Evolutionary conservation across 176 grass and related monocot species (phyloP), one percentile per base, ranked within the genome.

Genomic region (Oryza rufipogon): DNA sequence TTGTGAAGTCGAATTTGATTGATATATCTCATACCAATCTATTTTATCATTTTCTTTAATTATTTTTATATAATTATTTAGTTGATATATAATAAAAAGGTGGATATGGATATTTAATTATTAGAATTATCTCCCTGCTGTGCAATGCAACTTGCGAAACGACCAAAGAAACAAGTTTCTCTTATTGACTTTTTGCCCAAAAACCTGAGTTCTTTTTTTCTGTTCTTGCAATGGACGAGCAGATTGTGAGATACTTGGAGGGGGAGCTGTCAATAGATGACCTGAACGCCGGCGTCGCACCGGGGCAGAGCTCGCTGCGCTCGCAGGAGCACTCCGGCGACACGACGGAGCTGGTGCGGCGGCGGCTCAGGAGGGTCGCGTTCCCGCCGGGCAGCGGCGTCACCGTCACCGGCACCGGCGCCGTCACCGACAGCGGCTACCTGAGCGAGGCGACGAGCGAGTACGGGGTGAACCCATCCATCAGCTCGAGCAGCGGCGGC

Each of bases 211-310:
- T 39, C 30, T 6, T 17, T 13, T 49, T 13, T 49, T 19, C 7
- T 28, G 19, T 5, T 0, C 0, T 19, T 69, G 14, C 34, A 5
- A 20, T 74, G 22, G 64, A 20, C 58, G 15, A 54, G 1, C 85
- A 98, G 96, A 89, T 98, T 46, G 91, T 91, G 42, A 85, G 86
- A 44, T 95, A 81, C 68, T 74, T 98, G 60, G 91, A 98, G 89
- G 93, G 96, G 68, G 93, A 98, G 68, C 83, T 98, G 70, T 90
- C 93, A 9, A 15, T 84, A 3, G 93, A 94, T 33, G 87, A 84
- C 72, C 78, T 98, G 66, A 90, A 95, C 80, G 91, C 49, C 11
- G 96, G 93, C 28, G 74, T 92, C 2, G 70, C 68, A 46, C 93
- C 96, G 1, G 96, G 91, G 39, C 60, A 89, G 68, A 98, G 96